These are phyloP conservation scores for Fusarium sp. DNA, from an alignment of 2,329 filamentous ascomycete genomes.

Conservation along the genomic window DNA sequence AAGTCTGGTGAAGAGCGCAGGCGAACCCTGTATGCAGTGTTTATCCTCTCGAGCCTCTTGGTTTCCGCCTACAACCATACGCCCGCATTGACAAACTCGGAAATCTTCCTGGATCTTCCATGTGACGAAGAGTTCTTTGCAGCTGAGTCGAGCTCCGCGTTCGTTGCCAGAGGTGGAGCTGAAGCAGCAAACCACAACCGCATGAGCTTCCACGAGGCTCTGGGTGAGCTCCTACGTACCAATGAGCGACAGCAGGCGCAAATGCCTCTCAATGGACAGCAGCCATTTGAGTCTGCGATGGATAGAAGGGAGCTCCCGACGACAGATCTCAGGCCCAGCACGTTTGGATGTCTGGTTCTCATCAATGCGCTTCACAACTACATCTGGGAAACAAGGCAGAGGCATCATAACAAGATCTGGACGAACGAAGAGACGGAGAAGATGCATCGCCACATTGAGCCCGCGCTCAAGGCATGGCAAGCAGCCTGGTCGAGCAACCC, in stretches of 20 bases:
- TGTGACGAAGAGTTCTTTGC: slow-evolving; percentile 94
- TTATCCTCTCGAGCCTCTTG: slow-evolving; percentile 88
- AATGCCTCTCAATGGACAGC: slow-evolving; percentile 41
- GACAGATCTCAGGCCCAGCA: slow-evolving; percentile 81
- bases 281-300: slow-evolving; percentile 20
- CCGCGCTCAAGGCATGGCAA: slow-evolving; percentile 94
- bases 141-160: slow-evolving; percentile 84
- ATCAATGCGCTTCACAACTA: slow-evolving; percentile 98
- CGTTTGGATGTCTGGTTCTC: slow-evolving; percentile 89
- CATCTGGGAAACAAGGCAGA: slow-evolving; percentile 95
- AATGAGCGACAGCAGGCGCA: slow-evolving; percentile 73
- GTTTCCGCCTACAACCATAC: slow-evolving; percentile 94
- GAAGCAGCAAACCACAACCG: slow-evolving; percentile 75
- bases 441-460: slow-evolving; percentile 96
- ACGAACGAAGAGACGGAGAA: slow-evolving; percentile 92
- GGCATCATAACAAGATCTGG: slow-evolving; percentile 90
- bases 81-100: slow-evolving; percentile 91
- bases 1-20: slow-evolving; percentile 90
- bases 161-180: slow-evolving; percentile 80
- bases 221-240: slow-evolving; percentile 83
- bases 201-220: slow-evolving; percentile 82
- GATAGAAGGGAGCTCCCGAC: slow-evolving; percentile 58
- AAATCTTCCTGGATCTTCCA: slow-evolving; percentile 88
- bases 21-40: slow-evolving; percentile 90
- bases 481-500: slow-evolving; percentile 90